A percentile compares a stretch with the other conserved stretches of the same genome.
phyloP scores from a whole-genome alignment of 371 early-diverging fungal genomes.

The Zopfochytrium polystomum region DNA sequence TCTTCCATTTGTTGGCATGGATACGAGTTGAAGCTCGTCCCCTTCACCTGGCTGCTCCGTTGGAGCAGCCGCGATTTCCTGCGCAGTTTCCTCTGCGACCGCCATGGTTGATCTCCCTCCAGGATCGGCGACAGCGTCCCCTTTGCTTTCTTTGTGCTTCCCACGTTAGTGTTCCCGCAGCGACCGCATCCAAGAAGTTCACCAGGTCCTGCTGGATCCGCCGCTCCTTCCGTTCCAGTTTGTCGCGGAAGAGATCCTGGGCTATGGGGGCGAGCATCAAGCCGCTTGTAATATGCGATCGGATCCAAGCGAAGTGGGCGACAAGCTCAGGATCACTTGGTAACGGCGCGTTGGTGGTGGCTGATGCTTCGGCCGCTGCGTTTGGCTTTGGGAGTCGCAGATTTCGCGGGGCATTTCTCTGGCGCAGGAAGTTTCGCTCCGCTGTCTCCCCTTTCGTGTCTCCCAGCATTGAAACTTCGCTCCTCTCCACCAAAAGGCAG shows the following conservation, averaged over 20 bases:
- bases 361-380: too few species aligned
- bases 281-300: slow-evolving; percentile 34
- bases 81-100: neutral
- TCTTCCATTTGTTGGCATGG: too few species aligned
- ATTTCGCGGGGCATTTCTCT: too few species aligned
- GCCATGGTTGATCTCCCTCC: neutral
- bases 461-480: too few species aligned
- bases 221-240: slow-evolving; percentile 39
- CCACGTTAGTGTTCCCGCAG: slow-evolving; percentile 24
- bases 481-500: too few species aligned
- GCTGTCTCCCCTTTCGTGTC: too few species aligned
- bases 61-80: neutral
- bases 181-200: slow-evolving; percentile 42
- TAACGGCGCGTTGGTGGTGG: neutral
- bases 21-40: too few species aligned
- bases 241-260: slow-evolving; percentile 41
- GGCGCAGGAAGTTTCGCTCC: too few species aligned
- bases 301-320: slow-evolving; percentile 40
- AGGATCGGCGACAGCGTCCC: neutral
- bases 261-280: slow-evolving; percentile 36
- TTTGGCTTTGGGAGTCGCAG: too few species aligned
- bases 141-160: too few species aligned
- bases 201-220: slow-evolving; percentile 32
- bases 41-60: slow-evolving; percentile 1
- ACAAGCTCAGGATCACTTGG: slow-evolving; percentile 18